These are phyloP conservation scores for Hypoxylon sp. DNA, from an alignment of 2,329 filamentous ascomycete genomes.

Conservation along the genomic window DNA sequence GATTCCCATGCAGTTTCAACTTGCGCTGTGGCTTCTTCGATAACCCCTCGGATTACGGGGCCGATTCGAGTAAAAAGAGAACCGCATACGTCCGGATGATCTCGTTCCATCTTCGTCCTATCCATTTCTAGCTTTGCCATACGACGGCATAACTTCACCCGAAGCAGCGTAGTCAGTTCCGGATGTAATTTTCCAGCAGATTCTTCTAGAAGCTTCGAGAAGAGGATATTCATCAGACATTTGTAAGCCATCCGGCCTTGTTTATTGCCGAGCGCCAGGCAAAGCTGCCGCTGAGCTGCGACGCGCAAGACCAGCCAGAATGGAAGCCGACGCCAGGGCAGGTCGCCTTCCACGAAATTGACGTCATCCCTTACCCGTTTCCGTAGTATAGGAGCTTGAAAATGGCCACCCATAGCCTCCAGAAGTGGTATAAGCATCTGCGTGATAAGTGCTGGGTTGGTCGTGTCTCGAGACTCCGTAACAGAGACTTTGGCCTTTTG, in stretches of 20 bases:
- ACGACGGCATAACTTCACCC: slow-evolving; percentile 69
- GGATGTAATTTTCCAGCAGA: slow-evolving; percentile 46
- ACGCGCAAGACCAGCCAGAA: slow-evolving; percentile 76
- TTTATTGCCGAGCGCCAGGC: slow-evolving; percentile 56
- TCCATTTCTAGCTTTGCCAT: slow-evolving; percentile 70
- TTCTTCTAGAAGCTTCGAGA: slow-evolving; percentile 64
- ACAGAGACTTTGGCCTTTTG: slow-evolving; percentile 65
- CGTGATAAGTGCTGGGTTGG: slow-evolving; percentile 70
- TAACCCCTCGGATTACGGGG: slow-evolving; percentile 50
- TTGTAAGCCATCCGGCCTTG: slow-evolving; percentile 69
- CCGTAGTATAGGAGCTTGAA: slow-evolving; percentile 57
- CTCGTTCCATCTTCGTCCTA: slow-evolving; percentile 33
- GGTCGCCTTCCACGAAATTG: slow-evolving; percentile 60
- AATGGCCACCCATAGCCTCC: slow-evolving; percentile 64
- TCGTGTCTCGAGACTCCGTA: slow-evolving; percentile 70
- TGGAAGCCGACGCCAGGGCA: slow-evolving; percentile 74
- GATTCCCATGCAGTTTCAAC: slow-evolving; percentile 58
- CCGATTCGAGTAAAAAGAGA: slow-evolving; percentile 53
- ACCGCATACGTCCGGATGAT: background rate
- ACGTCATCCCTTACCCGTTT: slow-evolving; percentile 77
- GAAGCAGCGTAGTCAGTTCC: slow-evolving; percentile 59
- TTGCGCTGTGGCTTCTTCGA: slow-evolving; percentile 51
- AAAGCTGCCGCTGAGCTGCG: slow-evolving; percentile 67
- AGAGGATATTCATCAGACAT: slow-evolving; percentile 64
- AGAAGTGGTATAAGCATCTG: slow-evolving; percentile 73